These are phyloP conservation scores for Pestalotiopsis sp. DNA, from an alignment of 2,329 filamentous ascomycete genomes.

Conservation along the genomic window DNA sequence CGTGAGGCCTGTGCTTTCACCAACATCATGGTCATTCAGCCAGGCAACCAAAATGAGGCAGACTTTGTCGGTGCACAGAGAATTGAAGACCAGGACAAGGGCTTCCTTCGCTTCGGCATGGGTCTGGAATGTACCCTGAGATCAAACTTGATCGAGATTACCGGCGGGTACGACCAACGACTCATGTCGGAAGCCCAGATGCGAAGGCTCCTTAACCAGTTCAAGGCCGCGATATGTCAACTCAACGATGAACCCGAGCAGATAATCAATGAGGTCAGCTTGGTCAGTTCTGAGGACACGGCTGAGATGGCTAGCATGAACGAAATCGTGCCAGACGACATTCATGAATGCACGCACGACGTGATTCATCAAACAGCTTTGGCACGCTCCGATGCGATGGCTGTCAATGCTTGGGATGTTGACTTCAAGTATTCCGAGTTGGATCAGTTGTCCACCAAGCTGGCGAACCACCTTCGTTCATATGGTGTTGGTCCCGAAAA, in stretches of 20 bases:
- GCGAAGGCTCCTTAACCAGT: conserved; percentile 4
- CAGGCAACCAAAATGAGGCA: conserved; percentile 7
- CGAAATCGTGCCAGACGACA: neutral
- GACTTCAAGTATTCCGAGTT: conserved; percentile 32
- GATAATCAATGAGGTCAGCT: neutral
- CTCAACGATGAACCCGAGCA: conserved; percentile 2
- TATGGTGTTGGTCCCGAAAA: conserved; percentile 10
- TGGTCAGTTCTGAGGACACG: conserved; percentile 6
- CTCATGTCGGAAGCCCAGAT: conserved; percentile 6
- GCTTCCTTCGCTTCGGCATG: neutral
- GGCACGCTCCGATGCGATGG: conserved; percentile 9
- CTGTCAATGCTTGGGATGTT: conserved; percentile 32
- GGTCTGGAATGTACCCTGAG: conserved; percentile 1
- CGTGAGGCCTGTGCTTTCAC: conserved; percentile 3
- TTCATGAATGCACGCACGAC: conserved; percentile 6
- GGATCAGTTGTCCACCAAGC: conserved; percentile 17
- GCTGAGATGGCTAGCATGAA: conserved; percentile 9
- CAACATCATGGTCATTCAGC: conserved; percentile 5
- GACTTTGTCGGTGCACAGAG: conserved; percentile 12
- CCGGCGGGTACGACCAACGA: neutral
- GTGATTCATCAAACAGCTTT: neutral
- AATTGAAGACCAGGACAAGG: conserved; percentile 1
- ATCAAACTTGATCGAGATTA: conserved; percentile 3
- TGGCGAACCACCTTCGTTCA: neutral
- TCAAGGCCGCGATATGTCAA: neutral